Evolutionary conservation across 129 eudicot genomes (phyloP).

Genomic region (Chrysanthemum seticuspe): DNA sequence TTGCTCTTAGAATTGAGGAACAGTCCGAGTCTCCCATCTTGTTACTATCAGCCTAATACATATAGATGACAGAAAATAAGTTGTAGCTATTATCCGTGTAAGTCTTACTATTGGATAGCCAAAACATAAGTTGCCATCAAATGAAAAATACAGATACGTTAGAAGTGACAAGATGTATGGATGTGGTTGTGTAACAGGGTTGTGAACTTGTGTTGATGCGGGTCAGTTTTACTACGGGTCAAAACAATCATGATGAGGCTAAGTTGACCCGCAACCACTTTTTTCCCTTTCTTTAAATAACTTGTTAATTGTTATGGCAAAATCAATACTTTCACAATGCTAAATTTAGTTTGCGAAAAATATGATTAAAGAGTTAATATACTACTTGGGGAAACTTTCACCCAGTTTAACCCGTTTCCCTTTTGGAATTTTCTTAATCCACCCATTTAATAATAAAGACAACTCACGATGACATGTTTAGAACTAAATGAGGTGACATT

Average conservation of each 20-base stretch:
- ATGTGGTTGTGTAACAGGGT: no score
- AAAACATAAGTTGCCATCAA: background rate
- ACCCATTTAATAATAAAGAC: background rate
- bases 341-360: no score
- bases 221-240: no score
- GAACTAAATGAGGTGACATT: background rate
- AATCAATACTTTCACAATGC: no score
- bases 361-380: background rate
- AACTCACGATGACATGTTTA: background rate
- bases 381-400: background rate
- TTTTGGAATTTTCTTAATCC: background rate
- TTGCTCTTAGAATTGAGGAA: slow-evolving; percentile 43
- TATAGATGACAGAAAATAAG: background rate
- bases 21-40: slow-evolving; percentile 65
- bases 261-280: background rate
- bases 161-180: background rate
- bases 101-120: background rate
- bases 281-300: background rate
- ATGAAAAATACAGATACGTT: background rate
- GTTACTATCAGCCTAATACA: slow-evolving; percentile 58
- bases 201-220: no score
- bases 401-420: background rate
- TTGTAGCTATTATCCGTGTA: background rate
- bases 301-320: no score
- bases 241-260: background rate